Percentiles rank a stretch among this genome's conserved stretches.
These are phyloP conservation scores for Schoenoplectus tabernaemontani DNA, from an alignment of 202 grass and related monocot genomes.

Conservation along the genomic window DNA sequence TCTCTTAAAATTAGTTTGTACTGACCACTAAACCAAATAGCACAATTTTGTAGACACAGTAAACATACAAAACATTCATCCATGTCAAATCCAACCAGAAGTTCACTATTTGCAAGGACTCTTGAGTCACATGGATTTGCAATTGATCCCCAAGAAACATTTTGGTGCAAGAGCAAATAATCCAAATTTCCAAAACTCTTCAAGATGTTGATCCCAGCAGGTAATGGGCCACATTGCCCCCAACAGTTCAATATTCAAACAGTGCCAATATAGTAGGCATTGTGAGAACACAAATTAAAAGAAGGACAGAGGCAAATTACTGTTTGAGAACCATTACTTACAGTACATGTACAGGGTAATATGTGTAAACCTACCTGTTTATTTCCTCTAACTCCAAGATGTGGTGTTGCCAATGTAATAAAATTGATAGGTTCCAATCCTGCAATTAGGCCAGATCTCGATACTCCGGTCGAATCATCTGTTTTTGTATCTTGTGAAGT, in stretches of 20 bases:
- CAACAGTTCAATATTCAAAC: too few relatives aligned
- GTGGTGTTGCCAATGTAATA: slow-evolving; percentile 88
- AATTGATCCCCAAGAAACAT: background rate
- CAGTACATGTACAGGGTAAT: background rate
- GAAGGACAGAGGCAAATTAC: background rate
- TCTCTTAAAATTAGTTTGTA: background rate
- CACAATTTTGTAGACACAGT: background rate
- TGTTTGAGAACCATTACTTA: background rate
- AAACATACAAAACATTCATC: background rate
- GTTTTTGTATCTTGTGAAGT: background rate
- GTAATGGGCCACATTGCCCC: background rate
- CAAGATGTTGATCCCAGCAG: background rate
- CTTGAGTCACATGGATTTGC: background rate
- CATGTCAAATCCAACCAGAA: background rate
- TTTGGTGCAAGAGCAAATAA: background rate
- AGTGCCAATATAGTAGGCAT: too few relatives aligned
- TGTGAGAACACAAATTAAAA: background rate
- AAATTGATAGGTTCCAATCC: slow-evolving; percentile 76
- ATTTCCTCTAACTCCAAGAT: slow-evolving; percentile 92
- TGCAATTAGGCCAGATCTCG: slow-evolving; percentile 42
- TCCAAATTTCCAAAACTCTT: background rate
- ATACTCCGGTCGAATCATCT: slow-evolving; percentile 21
- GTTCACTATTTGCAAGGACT: background rate
- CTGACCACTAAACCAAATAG: background rate
- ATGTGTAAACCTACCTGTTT: slow-evolving; percentile 43